Percentiles rank a stretch among this genome's conserved stretches.
These are phyloP conservation scores for Earliella scabrosa DNA, from an alignment of 1,284 basidiomycete genomes.

Conservation along the genomic window DNA sequence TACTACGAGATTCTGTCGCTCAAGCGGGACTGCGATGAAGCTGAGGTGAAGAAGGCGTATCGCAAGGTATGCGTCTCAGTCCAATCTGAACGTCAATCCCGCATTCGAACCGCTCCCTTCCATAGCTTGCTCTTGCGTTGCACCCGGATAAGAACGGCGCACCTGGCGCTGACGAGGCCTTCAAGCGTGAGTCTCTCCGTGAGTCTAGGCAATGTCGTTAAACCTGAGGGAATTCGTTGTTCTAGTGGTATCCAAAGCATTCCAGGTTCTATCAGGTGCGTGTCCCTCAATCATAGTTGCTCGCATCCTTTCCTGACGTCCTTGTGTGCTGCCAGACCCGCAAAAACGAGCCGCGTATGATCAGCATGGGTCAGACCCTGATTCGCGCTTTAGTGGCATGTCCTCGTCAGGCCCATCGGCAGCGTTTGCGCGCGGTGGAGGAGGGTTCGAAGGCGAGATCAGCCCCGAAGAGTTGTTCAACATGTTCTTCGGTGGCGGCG, in stretches of 20 bases:
- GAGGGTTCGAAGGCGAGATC: slow-evolving; percentile 81
- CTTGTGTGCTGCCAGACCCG: slow-evolving; percentile 52
- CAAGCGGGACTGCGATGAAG: slow-evolving; percentile 86
- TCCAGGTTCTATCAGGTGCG: slow-evolving; percentile 87
- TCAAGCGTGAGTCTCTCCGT: slow-evolving; percentile 78
- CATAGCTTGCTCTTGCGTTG: slow-evolving; percentile 87
- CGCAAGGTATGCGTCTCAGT: slow-evolving; percentile 72
- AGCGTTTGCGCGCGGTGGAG: slow-evolving; percentile 53
- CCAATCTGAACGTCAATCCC: slow-evolving; percentile 6
- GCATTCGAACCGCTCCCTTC: slow-evolving; percentile 1
- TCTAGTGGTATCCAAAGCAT: slow-evolving; percentile 99
- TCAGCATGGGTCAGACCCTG: slow-evolving; percentile 84
- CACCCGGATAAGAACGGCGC: slow-evolving; percentile 99
- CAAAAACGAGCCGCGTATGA: slow-evolving; percentile 94
- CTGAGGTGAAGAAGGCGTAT: slow-evolving; percentile 96
- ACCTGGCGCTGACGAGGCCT: slow-evolving; percentile 98
- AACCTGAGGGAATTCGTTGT: too few relatives aligned
- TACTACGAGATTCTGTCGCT: slow-evolving; percentile 94
- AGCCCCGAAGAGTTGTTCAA: slow-evolving; percentile 98
- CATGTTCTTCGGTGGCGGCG: slow-evolving; percentile 89
- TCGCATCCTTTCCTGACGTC: slow-evolving; percentile 2
- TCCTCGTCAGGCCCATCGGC: slow-evolving; percentile 54
- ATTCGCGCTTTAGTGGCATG: slow-evolving; percentile 76
- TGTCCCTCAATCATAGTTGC: neutral
- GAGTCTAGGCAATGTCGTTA: neutral